These are phyloP conservation scores for Saxispiralis lemnorum DNA, from an alignment of 495 filamentous ascomycete genomes.

Conservation along the genomic window DNA sequence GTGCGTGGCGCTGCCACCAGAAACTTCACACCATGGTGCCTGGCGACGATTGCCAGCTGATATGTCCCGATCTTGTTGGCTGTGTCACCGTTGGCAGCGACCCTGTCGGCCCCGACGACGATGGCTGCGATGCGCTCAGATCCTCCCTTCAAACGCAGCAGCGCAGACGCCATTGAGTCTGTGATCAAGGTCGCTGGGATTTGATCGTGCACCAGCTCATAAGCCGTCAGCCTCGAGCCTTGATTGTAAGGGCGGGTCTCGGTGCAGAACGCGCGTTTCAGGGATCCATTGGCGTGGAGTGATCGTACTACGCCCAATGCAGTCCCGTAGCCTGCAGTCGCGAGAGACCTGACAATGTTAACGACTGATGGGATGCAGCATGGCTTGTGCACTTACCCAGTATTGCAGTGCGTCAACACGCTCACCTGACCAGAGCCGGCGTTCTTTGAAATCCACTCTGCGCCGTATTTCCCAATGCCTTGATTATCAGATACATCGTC, in stretches of 20 bases:
- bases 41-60: slow-evolving; percentile 66
- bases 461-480: slow-evolving; percentile 64
- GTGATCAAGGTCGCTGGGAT: slow-evolving; percentile 90
- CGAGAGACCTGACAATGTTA: slow-evolving; percentile 48
- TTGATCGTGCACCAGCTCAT: slow-evolving; percentile 79
- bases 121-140: slow-evolving; percentile 57
- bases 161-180: slow-evolving; percentile 84
- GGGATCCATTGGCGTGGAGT: slow-evolving; percentile 42
- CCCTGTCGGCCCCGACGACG: slow-evolving; percentile 85
- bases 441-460: slow-evolving; percentile 56
- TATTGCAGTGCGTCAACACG: slow-evolving; percentile 92
- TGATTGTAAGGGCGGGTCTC: slow-evolving; percentile 97
- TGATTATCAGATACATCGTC: slow-evolving; percentile 76
- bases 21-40: slow-evolving; percentile 77
- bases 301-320: slow-evolving; percentile 84
- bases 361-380: slow-evolving; percentile 1
- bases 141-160: slow-evolving; percentile 40
- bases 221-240: slow-evolving; percentile 84
- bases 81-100: slow-evolving; percentile 90
- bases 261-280: slow-evolving; percentile 80
- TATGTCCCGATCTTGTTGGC: slow-evolving; percentile 99
- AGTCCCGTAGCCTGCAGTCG: slow-evolving; percentile 90
- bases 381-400: slow-evolving; percentile 40
- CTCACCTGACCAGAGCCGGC: slow-evolving; percentile 33
- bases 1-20: slow-evolving; percentile 88